Conservation (phyloP, 805 yeast genomes). For the Ogataea nonfermentans region DNA sequence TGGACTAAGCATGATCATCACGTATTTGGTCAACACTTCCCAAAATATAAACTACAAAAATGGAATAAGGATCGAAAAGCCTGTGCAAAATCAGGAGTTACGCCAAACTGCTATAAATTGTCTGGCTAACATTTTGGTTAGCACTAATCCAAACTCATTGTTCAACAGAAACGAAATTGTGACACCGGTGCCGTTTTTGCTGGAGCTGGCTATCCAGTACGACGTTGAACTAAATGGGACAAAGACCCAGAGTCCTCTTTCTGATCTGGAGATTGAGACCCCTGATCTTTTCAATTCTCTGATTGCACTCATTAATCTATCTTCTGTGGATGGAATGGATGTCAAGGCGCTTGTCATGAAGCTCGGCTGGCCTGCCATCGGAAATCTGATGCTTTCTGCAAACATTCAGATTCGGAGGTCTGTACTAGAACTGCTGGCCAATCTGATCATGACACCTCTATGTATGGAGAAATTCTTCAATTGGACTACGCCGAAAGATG, state of each 20-base stretch:
- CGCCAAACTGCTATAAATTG: slow-evolving; percentile 39
- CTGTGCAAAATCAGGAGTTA: slow-evolving; percentile 21
- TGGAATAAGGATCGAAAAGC: slow-evolving; percentile 24
- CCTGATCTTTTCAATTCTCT: slow-evolving; percentile 45
- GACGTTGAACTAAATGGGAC: slow-evolving; percentile 25
- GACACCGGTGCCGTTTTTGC: slow-evolving; percentile 47
- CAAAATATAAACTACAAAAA: slow-evolving; percentile 23
- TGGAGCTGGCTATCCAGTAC: slow-evolving; percentile 46
- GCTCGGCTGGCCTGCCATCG: slow-evolving; percentile 36
- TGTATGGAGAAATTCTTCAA: slow-evolving; percentile 60
- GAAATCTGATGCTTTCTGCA: slow-evolving; percentile 34
- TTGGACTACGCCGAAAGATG: slow-evolving; percentile 35
- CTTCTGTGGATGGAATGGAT: slow-evolving; percentile 37
- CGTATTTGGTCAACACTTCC: slow-evolving; percentile 38
- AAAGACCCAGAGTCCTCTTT: slow-evolving; percentile 22
- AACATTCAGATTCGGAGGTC: slow-evolving; percentile 44
- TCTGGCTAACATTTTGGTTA: slow-evolving; percentile 44
- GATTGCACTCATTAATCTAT: slow-evolving; percentile 49
- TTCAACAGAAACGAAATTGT: slow-evolving; percentile 40
- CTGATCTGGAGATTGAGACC: slow-evolving; percentile 21
- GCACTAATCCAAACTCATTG: slow-evolving; percentile 41
- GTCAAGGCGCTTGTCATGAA: slow-evolving; percentile 38
- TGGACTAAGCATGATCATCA: slow-evolving; percentile 38
- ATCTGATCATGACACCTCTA: slow-evolving; percentile 38
- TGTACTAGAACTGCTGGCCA: slow-evolving; percentile 48